A percentile compares a stretch with the other conserved stretches of the same genome.
Evolutionary conservation across 768 basidiomycete species (phyloP).

Genomic region (Amanita rubescens): DNA sequence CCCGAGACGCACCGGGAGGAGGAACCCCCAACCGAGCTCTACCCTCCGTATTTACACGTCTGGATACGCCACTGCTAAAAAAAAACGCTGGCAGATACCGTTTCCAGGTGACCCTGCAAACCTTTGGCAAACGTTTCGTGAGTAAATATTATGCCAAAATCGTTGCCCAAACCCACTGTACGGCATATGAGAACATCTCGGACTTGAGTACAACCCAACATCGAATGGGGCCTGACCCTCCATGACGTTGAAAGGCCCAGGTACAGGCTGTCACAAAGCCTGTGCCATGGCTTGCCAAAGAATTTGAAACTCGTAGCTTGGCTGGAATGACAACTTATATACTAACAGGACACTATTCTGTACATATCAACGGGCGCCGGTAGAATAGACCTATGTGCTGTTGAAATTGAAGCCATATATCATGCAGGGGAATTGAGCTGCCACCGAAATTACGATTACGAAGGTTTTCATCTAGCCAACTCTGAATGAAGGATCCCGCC

Average conservation of each 20-base stretch:
- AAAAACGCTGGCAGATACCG: neutral
- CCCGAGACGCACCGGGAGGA: slow-evolving; percentile 90
- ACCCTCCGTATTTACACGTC: slow-evolving; percentile 97
- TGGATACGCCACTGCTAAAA: neutral
- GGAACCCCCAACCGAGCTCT: slow-evolving; percentile 86
- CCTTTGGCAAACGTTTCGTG: neutral
- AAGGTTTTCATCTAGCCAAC: neutral
- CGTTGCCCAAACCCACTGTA: neutral
- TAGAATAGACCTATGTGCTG: neutral
- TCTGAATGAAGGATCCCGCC: slow-evolving; percentile 7
- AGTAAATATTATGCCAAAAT: neutral
- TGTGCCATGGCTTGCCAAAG: neutral
- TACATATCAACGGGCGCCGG: neutral
- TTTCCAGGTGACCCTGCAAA: neutral
- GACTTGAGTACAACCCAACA: neutral
- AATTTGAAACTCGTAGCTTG: neutral
- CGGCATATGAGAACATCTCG: neutral
- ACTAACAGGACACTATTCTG: too few species aligned
- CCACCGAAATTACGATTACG: neutral
- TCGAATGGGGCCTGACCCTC: neutral
- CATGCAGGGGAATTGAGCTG: neutral
- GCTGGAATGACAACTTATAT: neutral
- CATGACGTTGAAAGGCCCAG: neutral
- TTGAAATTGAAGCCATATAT: neutral
- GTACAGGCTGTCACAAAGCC: neutral